Conservation (phyloP, 2,329 filamentous ascomycete species). For the Apiospora koreana region DNA sequence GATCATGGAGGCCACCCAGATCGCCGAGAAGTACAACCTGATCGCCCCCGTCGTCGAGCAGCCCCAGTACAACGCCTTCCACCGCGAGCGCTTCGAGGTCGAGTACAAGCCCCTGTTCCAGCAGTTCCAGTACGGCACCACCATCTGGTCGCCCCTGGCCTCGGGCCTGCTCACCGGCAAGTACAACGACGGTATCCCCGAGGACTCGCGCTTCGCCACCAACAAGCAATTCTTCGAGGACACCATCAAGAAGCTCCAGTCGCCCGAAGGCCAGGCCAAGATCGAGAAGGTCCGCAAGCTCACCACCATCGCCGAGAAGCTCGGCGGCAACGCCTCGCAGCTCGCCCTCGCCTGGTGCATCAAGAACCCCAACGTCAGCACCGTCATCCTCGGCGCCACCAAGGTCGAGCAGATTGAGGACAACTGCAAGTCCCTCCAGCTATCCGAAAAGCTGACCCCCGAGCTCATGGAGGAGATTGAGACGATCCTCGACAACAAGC, state of each 20-base stretch:
- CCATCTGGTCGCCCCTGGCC: constrained; percentile 49
- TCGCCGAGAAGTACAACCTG: constrained; percentile 58
- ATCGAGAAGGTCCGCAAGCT: constrained; percentile 47
- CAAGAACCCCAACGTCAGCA: constrained; percentile 55
- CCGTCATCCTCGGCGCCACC: constrained; percentile 55
- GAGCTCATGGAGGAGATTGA: constrained; percentile 54
- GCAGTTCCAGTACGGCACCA: constrained; percentile 58
- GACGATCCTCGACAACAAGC: constrained; percentile 39
- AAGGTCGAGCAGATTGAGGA: constrained; percentile 53
- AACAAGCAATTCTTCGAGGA: constrained; percentile 62
- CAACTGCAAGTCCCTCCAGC: constrained; percentile 47
- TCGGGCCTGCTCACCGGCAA: constrained; percentile 62
- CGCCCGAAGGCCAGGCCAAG: constrained; percentile 56
- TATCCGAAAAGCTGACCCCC: constrained; percentile 49
- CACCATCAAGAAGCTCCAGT: constrained; percentile 60
- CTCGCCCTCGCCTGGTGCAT: constrained; percentile 55
- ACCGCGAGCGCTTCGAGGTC: constrained; percentile 61
- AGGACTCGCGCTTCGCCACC: constrained; percentile 63
- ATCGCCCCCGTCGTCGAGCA: constrained; percentile 51
- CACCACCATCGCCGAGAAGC: constrained; percentile 55
- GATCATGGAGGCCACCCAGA: constrained; percentile 58
- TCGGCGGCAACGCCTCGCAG: constrained; percentile 54
- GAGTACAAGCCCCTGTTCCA: constrained; percentile 60
- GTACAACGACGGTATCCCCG: constrained; percentile 64
- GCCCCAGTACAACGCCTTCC: constrained; percentile 63